Evolutionary conservation across 495 filamentous ascomycete genomes (phyloP).

Genomic region (Cairneyella variabilis): DNA sequence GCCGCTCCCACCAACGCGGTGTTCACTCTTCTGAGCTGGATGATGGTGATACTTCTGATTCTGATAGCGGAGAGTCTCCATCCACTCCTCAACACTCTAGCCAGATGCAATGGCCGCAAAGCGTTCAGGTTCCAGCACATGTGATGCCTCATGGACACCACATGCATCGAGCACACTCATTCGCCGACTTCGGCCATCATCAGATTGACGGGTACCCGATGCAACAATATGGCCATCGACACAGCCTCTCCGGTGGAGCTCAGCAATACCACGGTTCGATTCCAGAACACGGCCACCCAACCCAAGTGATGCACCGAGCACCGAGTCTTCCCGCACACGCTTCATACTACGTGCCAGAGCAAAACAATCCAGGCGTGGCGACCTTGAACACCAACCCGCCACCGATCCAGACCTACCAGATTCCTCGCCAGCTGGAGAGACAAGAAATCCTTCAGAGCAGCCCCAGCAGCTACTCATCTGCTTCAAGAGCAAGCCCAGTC

Average conservation of each 20-base stretch:
- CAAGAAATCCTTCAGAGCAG: conserved; percentile 40
- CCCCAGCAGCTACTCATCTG: conserved; percentile 48
- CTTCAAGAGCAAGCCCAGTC: conserved; percentile 38
- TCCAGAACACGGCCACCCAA: conserved; percentile 14
- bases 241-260: conserved; percentile 38
- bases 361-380: conserved; percentile 46
- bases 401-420: conserved; percentile 37
- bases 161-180: conserved; percentile 40
- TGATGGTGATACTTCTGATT: conserved; percentile 54
- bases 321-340: conserved; percentile 25
- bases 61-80: conserved; percentile 45
- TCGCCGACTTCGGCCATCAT: conserved; percentile 42
- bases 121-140: conserved; percentile 9
- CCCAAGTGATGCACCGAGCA: conserved; percentile 22
- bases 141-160: conserved; percentile 19
- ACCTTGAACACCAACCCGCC: conserved; percentile 48
- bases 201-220: conserved; percentile 35
- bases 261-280: conserved; percentile 29
- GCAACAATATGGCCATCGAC: conserved; percentile 37
- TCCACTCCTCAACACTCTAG: conserved; percentile 43
- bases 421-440: conserved; percentile 40
- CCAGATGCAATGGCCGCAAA: conserved; percentile 31
- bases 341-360: conserved; percentile 43
- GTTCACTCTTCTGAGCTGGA: conserved; percentile 46
- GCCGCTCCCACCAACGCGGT: conserved; percentile 63